Evolutionary conservation across 1,284 basidiomycete genomes (phyloP), one percentile per base, ranked within the genome.

Genomic region (Naganishia liquefaciens): DNA sequence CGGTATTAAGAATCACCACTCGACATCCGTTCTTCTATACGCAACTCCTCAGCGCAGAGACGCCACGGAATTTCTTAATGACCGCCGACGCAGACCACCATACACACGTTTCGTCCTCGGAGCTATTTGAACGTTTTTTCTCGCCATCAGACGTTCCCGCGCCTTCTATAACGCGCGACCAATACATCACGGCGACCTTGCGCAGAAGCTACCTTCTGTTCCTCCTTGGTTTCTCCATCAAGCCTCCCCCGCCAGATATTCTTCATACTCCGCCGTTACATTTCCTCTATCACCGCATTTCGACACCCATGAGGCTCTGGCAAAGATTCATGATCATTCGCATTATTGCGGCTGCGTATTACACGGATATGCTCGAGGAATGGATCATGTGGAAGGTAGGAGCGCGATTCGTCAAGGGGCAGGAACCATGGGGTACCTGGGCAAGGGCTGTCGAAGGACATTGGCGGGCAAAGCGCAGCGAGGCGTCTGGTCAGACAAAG

Each of bases 1-100:
- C 13, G 42, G 33, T 37, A 13, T 37, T 65, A 21, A 42, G 80
- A 70, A 81, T 88, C 42, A 77, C 75, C 28, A 85, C 85, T 68
- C 78, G 84, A 11, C 82, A 86, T 9, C 80, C 84, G 0, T 77
- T 80, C 5, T 79, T 86, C 67, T 88, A 85, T 75, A 81, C 80
- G 1, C 77, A 83, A 27, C 73, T 87, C 25, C 76, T 87, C 46
- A 69, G 80, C 7, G 75, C 79, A 10, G 84, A 84, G 1, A 82
- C 82, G 0, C 71, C 82, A 0, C 51, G 69, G 30, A 79, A 84
- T 62, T 82, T 82, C 0, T 68, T 84, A 3, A 69, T 82, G 9
- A 57, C 82, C 15, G 73, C 66, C 51, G 71, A 19, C 62, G 73
- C 54, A 50, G 69, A 43, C 39, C 70, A 57, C 80, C 65, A 71